Evolutionary conservation across 139 green algal genomes (phyloP).

Genomic region (Tetraselmis chui): DNA sequence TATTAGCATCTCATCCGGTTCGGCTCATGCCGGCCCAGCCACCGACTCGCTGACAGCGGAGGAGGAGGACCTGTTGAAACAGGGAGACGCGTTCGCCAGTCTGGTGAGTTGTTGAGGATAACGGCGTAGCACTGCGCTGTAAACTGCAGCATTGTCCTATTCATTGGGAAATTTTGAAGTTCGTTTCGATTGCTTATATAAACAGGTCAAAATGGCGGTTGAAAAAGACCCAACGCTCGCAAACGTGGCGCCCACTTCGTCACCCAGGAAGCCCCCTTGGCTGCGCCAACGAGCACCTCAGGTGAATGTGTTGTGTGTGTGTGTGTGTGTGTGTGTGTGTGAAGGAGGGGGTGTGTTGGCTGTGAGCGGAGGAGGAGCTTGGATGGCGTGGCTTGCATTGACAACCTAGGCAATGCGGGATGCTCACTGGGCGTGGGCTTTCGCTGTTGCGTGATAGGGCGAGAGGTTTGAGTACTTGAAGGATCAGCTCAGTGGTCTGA

Average conservation of each 20-base stretch:
- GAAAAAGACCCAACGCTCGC: conserved; percentile 66
- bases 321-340: too few relatives aligned
- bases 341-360: neutral
- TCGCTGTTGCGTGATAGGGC: conserved; percentile 26
- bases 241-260: neutral
- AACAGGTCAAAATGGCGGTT: conserved; percentile 47
- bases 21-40: neutral
- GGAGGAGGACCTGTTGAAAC: neutral
- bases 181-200: too few relatives aligned
- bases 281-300: conserved; percentile 87
- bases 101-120: too few relatives aligned
- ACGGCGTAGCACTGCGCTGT: too few relatives aligned
- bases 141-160: too few relatives aligned
- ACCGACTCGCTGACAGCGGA: too few relatives aligned
- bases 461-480: conserved; percentile 77
- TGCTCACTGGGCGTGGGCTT: neutral
- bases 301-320: too few relatives aligned
- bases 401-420: too few relatives aligned
- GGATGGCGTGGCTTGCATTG: too few relatives aligned
- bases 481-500: conserved; percentile 59
- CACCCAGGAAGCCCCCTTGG: conserved; percentile 82
- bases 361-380: neutral
- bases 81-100: conserved; percentile 68
- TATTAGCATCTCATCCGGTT: neutral
- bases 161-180: too few relatives aligned